These are phyloP conservation scores for Cicer judaicum DNA, from an alignment of 306 rosid genomes.

Conservation along the genomic window DNA sequence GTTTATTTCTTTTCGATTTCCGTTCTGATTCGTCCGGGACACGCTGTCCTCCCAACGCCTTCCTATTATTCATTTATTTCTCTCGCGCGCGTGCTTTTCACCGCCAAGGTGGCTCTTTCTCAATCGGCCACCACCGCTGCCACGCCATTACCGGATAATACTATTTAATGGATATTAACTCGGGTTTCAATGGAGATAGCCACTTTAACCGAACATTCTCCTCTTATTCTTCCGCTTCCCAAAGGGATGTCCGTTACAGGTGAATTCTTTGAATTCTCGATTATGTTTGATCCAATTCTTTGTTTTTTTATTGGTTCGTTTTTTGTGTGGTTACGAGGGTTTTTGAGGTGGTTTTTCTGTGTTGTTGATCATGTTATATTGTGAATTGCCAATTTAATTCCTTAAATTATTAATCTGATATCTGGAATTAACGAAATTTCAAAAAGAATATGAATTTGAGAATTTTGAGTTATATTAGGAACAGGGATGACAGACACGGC, in stretches of 20 bases:
- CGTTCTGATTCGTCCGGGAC: conserved; percentile 34
- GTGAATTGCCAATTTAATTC: no score
- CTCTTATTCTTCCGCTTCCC: conserved; percentile 58
- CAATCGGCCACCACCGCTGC: conserved; percentile 12
- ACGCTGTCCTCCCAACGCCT: conserved; percentile 26
- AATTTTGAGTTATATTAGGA: no score
- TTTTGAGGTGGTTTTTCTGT: conserved; percentile 5
- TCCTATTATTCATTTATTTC: not conserved
- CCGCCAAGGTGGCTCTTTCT: conserved; percentile 33
- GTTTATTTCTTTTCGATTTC: conserved; percentile 18
- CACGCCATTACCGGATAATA: conserved; percentile 1
- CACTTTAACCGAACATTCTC: conserved; percentile 47
- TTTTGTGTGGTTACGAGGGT: not conserved
- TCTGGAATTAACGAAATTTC: no score
- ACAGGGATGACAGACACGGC: no score
- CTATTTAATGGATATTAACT: conserved; percentile 54
- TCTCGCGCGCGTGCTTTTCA: not conserved
- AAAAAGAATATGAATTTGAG: no score
- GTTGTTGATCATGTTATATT: not conserved
- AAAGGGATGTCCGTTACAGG: conserved; percentile 88
- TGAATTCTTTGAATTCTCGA: conserved; percentile 1
- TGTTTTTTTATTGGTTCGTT: not conserved
- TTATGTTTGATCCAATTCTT: not conserved
- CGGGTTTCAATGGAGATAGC: conserved; percentile 49
- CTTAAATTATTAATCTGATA: no score